Conservation (phyloP, 148 eudicot genomes). For the Chenopodium quinoa region DNA sequence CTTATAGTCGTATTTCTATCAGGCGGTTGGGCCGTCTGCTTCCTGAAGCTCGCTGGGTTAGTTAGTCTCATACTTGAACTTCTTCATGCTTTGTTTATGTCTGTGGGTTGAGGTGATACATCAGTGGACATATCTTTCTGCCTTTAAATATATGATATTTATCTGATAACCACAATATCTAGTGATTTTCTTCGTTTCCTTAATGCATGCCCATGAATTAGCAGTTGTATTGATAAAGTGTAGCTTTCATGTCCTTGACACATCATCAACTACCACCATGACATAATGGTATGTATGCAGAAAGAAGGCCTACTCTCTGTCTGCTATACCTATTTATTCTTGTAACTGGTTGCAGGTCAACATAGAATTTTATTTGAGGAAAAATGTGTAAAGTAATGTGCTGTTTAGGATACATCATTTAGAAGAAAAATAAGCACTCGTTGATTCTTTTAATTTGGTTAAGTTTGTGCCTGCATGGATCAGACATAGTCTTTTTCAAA, state of each 20-base stretch:
- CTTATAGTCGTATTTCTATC: constrained; percentile 64
- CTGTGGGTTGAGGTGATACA: background rate
- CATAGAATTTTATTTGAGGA: no score
- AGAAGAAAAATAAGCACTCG: background rate
- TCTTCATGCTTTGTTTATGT: background rate
- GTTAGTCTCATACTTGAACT: constrained; percentile 32
- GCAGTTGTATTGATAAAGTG: background rate
- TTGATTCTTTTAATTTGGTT: background rate
- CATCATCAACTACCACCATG: background rate
- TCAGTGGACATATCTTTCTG: background rate
- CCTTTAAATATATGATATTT: background rate
- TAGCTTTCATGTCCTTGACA: background rate
- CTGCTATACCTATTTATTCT: background rate
- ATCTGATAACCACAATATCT: background rate
- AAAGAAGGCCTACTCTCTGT: no score
- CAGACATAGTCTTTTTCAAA: background rate
- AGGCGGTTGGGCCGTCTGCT: constrained; percentile 80
- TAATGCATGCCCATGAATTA: background rate
- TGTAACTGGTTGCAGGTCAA: background rate
- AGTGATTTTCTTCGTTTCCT: background rate
- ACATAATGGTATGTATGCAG: background rate
- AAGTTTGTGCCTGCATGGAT: background rate
- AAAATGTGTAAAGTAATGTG: no score
- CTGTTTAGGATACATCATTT: no score
- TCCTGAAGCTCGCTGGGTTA: constrained; percentile 84